Base-by-base conservation (phyloP, 345 rosid species). In the Gossypium stocksii region DNA sequence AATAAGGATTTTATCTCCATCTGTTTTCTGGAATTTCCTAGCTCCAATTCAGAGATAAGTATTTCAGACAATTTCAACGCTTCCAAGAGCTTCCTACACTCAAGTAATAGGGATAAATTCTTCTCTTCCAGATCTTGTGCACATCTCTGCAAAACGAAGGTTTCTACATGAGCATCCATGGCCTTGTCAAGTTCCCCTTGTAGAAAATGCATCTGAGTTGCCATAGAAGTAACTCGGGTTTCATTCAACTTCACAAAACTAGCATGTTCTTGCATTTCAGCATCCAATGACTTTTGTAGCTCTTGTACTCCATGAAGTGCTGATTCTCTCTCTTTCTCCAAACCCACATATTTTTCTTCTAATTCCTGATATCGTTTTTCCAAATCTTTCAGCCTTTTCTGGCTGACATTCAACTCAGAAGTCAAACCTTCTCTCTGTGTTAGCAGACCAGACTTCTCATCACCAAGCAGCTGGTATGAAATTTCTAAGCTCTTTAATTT, bases 141-240 rank as follows among this genome's bases (percentile, higher is more conserved):
- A 76, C 83, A 90, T 79, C 84, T 82, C 81, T 85, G 87, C 85
- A 89, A 85, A 78, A 91, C 76, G 71, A 91, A 87, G 77, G 83
- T 88, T 81, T 91, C 90, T 53, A 86, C 78, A 83, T 90, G 80
- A 70, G 90, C 83, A 84, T 60, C 77, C 71, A 87, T 70, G 65
- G 82, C 85, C 77, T 89, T 86, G 78, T 91, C 90, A 63, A 86
- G 80, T 75, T 90, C 94, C 76, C 88, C 87, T 77, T 84, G 84
- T 57, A 95, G 88, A 38, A 77, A 80, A 66, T 58, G 66, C 72
- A 93, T 85, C 79, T 76, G 86, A 71, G 86, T 82, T 76, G 82
- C 87, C 93, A 89, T 81, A 20, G 76, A 83, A 65, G 84, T 85
- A 69, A 89, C 64, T 74, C 56, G 88, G 71, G 74, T 74, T 80